Base-by-base conservation (phyloP, 352 stramenopile genomes). In the Pythium rishiriense region DNA sequence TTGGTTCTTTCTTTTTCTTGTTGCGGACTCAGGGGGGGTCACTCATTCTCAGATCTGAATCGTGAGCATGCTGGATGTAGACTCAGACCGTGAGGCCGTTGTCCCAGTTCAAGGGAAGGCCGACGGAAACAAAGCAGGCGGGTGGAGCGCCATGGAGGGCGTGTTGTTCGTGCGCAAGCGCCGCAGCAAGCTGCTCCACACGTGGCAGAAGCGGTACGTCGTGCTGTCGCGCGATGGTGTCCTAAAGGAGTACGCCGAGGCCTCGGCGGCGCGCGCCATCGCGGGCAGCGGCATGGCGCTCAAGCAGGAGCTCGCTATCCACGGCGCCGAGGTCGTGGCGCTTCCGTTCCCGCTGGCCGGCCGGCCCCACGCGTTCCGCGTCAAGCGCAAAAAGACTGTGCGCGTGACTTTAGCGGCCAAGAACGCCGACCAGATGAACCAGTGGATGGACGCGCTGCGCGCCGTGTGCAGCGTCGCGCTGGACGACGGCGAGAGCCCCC, bases 201-300 rank as follows among this genome's bases (percentile, higher is more conserved):
- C 69, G 58, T 92, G 83, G 83, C 72, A 85, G 62, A 88, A 89
- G 73, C 78, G 79, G 47, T 90, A 92, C 63, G 75, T 86, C 51
- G 75, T 89, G 41, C 69, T 92, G 24, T 71, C 74, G 0, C 58
- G 74, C n/a, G 53, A 66, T n/a, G 78, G 79, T 0, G 50, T 68
- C 48, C 54, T 90, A 6, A 74, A 74, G 10, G 83, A 90, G 65
- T 90, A 85, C 62, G 57, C 70, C 9, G 69, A 74, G 21, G 69
- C 62, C 43, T 64, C 73, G 21, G 51, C 67, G 10, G 19, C 58
- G 37, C 53, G 49, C 1, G 24, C 48, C 1, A 68, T 68, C 51
- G 73, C 74, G 2, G 52, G 50, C 57, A 86, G 70, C 48, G 76
- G 79, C 57, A 83, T 88, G 74, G 66, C 64, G 39, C 66, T 88